phyloP scores from a whole-genome alignment of 2,329 filamentous ascomycete species.

The Microsporum audouinii region DNA sequence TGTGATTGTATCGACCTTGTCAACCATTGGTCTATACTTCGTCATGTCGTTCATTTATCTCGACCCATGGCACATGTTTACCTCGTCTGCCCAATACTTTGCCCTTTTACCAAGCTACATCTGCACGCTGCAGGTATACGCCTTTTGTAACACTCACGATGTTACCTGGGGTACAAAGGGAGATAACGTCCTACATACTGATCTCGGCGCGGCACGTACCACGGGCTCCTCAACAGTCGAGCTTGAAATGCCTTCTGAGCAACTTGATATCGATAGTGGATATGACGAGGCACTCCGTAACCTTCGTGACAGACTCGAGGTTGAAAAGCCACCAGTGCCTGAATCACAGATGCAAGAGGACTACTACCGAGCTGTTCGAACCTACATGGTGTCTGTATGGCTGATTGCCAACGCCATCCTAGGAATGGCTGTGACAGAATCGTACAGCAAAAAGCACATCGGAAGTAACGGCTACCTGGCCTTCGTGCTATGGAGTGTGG shows the following conservation, averaged over 20 bases:
- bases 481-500: constrained; percentile 89
- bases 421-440: constrained; percentile 84
- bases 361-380: constrained; percentile 94
- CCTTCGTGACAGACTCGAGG: constrained; percentile 82
- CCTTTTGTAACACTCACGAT: constrained; percentile 98
- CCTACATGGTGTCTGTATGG: constrained; percentile 96
- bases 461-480: constrained; percentile 80
- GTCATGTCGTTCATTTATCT: constrained; percentile 93
- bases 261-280: constrained; percentile 93
- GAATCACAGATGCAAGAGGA: constrained; percentile 90
- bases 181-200: constrained; percentile 87
- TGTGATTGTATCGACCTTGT: constrained; percentile 77
- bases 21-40: constrained; percentile 89
- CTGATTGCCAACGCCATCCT: constrained; percentile 85
- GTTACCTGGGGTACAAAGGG: constrained; percentile 98
- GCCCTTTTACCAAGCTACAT: constrained; percentile 85
- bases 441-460: constrained; percentile 61
- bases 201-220: constrained; percentile 74
- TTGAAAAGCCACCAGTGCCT: constrained; percentile 48
- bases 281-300: constrained; percentile 97
- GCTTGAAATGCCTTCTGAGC: constrained; percentile 93
- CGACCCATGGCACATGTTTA: constrained; percentile 99
- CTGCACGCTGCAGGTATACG: constrained; percentile 94
- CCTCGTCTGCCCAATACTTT: constrained; percentile 82
- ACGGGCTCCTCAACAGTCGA: constrained; percentile 72